Evolutionary conservation across 768 basidiomycete genomes (phyloP), one percentile per base, ranked within the genome.

Genomic region (Candolleomyces aberdarensis): DNA sequence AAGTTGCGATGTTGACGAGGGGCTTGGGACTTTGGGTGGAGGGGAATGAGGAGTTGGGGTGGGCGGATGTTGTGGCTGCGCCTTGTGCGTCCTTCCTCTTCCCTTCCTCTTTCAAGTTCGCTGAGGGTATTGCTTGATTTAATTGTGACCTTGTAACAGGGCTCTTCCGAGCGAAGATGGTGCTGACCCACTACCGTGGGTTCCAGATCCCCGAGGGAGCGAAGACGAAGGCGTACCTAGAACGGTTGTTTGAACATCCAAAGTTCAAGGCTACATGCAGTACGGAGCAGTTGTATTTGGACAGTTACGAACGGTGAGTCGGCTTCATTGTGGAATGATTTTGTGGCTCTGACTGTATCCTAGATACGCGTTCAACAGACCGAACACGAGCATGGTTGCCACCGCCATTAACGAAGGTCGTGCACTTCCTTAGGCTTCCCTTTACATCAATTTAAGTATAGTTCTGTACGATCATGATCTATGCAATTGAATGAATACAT

Each of bases 281-380:
- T 70, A 82, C 83, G 0, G 84, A 87, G 22, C 72, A 85, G 44
- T 69, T 89, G 56, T 91, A 91, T 65, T 63, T 89, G 9, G 87
- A 88, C 62, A 87, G 85, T 63, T 91, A 91, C 63, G 89, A 91
- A 65, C 77, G 87, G 87, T 82, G 40, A 52, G 78, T 2, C 1
- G 46, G 20, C 3, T 64, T 8, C 48, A 15, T 46, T 29, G 19
- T 10, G 19, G 20, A 22, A 54, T 29, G 44, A 50, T 13, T 32
- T 53, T 41, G 46, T 50, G 56, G 58, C 40, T 19, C 54, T 40
- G 41, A 41, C 41, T 61, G 53, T 36, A 39, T 57, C 17, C 26
- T 61, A 91, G 89, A 67, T 91, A 91, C 66, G 89, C 89, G 0
- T 86, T 84, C 67, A 92, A 92, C 66, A 78, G 88, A 32, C 87